A percentile compares a stretch with the other conserved stretches of the same genome.
Evolutionary conservation across 2,329 filamentous ascomycete genomes (phyloP).

Genomic region (Magnaporthiopsis rhizophila): DNA sequence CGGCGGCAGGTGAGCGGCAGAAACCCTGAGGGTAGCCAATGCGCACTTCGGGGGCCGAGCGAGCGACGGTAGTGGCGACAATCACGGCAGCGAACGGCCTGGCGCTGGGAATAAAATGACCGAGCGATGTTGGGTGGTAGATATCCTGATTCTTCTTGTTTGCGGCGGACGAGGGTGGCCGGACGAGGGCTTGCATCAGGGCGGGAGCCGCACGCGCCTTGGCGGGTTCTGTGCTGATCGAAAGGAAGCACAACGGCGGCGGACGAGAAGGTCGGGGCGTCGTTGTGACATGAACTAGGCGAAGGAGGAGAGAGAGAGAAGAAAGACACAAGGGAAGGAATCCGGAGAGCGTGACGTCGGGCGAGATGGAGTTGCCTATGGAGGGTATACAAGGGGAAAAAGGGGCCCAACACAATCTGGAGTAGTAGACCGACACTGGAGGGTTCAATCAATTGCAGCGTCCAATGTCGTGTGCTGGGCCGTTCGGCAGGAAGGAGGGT

Average conservation of each 20-base stretch:
- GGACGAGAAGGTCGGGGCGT: neutral
- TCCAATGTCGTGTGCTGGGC: neutral
- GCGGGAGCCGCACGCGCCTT: neutral
- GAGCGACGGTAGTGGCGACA: neutral
- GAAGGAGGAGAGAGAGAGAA: neutral
- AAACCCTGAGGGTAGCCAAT: conserved; percentile 8
- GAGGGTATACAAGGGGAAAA: neutral
- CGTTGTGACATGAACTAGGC: neutral
- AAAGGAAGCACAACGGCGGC: neutral
- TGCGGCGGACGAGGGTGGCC: conserved; percentile 1
- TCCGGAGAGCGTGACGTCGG: neutral
- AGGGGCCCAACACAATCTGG: neutral
- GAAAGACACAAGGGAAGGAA: neutral
- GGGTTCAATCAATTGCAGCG: too few relatives aligned
- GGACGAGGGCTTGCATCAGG: neutral
- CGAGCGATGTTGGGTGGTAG: neutral
- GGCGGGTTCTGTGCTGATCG: neutral
- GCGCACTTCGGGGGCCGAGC: neutral
- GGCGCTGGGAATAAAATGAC: neutral
- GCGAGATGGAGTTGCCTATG: neutral
- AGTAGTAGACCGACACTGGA: too few relatives aligned
- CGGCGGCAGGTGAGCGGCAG: conserved; percentile 11
- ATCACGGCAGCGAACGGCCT: conserved; percentile 6
- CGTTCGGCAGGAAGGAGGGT: too few relatives aligned
- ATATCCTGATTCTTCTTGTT: conserved; percentile 6